Evolutionary conservation across 2,329 filamentous ascomycete genomes (phyloP).

Genomic region (Claviceps digitariae): DNA sequence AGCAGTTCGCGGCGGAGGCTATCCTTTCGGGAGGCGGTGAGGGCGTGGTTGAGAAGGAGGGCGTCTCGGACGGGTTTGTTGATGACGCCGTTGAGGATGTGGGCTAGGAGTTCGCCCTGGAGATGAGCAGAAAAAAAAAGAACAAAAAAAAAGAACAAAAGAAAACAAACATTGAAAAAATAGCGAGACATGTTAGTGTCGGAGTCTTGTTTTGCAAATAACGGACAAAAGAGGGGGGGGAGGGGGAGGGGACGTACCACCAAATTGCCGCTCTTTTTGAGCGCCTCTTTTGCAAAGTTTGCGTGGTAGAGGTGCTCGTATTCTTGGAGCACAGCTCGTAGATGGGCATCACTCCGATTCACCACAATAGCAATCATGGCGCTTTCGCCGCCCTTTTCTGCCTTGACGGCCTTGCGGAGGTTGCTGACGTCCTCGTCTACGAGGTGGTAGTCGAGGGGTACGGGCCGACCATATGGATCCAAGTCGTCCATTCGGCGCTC

Average conservation of each 20-base stretch:
- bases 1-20: constrained; percentile 69
- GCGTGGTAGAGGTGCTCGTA: constrained; percentile 62
- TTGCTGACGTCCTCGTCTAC: constrained; percentile 60
- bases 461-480: constrained; percentile 46
- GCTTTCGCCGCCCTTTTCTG: constrained; percentile 71
- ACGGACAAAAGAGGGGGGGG: too few species aligned
- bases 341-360: constrained; percentile 64
- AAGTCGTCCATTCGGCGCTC: constrained; percentile 72
- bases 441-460: constrained; percentile 43
- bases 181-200: too few species aligned
- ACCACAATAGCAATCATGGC: constrained; percentile 80
- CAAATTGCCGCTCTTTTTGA: constrained; percentile 80
- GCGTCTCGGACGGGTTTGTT: constrained; percentile 91
- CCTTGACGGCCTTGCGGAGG: constrained; percentile 53
- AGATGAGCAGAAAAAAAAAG: constrained; percentile 12
- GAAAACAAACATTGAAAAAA: too few species aligned
- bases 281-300: constrained; percentile 80
- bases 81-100: constrained; percentile 93
- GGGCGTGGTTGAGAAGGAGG: constrained; percentile 78
- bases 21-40: constrained; percentile 60
- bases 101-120: constrained; percentile 84
- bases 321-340: constrained; percentile 62
- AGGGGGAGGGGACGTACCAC: constrained; percentile 51
- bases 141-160: background rate
- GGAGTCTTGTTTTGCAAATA: too few species aligned